Conservation (phyloP, 257 asterid species). For the Capsicum chinense region DNA sequence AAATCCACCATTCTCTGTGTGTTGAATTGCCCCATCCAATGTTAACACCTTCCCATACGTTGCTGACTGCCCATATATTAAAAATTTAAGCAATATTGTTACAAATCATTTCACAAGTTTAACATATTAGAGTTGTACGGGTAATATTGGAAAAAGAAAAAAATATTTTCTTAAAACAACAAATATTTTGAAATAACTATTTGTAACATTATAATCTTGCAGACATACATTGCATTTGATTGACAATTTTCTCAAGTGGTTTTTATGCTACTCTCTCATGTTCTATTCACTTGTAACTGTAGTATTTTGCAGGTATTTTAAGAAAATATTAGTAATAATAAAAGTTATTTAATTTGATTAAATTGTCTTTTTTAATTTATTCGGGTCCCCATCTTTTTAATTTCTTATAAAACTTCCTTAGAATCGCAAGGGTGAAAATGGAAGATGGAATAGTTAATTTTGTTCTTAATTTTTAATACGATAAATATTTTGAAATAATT, state of each 20-base stretch:
- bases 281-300: background rate
- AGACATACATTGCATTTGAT: too few relatives aligned
- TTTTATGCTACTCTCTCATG: background rate
- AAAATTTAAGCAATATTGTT: background rate
- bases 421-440: background rate
- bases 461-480: background rate
- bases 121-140: too few relatives aligned
- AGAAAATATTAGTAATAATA: too few relatives aligned
- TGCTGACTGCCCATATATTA: constrained; percentile 24
- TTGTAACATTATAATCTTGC: too few relatives aligned
- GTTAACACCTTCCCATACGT: constrained; percentile 35
- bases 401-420: too few relatives aligned
- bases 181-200: too few relatives aligned
- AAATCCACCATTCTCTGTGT: constrained; percentile 35
- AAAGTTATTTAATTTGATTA: too few relatives aligned
- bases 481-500: background rate
- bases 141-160: too few relatives aligned
- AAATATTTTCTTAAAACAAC: too few relatives aligned
- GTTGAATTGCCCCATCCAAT: constrained; percentile 39
- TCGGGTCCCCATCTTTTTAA: too few relatives aligned
- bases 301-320: background rate
- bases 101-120: background rate
- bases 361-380: background rate
- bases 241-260: too few relatives aligned
- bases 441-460: background rate